phyloP scores from a whole-genome alignment of 257 asterid genomes.

The Anisodus tanguticus region DNA sequence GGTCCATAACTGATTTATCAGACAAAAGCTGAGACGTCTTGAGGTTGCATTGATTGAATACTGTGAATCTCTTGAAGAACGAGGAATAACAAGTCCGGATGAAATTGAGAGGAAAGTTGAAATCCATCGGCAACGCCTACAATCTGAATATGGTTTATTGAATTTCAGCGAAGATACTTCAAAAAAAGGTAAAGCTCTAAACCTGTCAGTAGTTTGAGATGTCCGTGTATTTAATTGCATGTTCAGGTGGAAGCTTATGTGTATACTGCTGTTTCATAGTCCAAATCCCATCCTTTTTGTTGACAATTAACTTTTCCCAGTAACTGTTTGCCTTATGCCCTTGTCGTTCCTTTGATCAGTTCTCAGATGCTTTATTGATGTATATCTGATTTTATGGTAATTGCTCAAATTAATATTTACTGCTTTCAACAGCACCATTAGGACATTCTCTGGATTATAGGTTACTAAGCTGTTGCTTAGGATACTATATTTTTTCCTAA shows the following conservation, averaged over 20 bases:
- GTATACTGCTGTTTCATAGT: background rate
- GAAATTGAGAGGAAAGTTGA: conserved; percentile 85
- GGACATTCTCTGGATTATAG: background rate
- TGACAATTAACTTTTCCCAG: background rate
- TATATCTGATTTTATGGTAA: conserved; percentile 5
- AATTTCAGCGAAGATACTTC: conserved; percentile 61
- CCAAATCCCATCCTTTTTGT: background rate
- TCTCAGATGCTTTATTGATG: conserved; percentile 16
- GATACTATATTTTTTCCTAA: background rate
- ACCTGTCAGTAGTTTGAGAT: conserved; percentile 14
- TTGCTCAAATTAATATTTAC: conserved; percentile 11
- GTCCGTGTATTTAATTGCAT: conserved; percentile 16
- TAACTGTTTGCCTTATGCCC: background rate
- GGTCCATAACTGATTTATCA: conserved; percentile 42
- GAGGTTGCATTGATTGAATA: conserved; percentile 89
- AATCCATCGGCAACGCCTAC: conserved; percentile 62
- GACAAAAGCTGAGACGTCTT: conserved; percentile 86
- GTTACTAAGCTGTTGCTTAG: conserved; percentile 23
- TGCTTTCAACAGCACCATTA: background rate
- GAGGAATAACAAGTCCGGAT: conserved; percentile 60
- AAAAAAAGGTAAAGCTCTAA: conserved; percentile 60
- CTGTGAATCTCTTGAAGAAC: conserved; percentile 91
- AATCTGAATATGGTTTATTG: conserved; percentile 70
- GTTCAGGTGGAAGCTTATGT: background rate
- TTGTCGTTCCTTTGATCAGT: background rate